These are phyloP conservation scores for Leishmania turanica DNA, from an alignment of 208 protist species.

Conservation along the genomic window DNA sequence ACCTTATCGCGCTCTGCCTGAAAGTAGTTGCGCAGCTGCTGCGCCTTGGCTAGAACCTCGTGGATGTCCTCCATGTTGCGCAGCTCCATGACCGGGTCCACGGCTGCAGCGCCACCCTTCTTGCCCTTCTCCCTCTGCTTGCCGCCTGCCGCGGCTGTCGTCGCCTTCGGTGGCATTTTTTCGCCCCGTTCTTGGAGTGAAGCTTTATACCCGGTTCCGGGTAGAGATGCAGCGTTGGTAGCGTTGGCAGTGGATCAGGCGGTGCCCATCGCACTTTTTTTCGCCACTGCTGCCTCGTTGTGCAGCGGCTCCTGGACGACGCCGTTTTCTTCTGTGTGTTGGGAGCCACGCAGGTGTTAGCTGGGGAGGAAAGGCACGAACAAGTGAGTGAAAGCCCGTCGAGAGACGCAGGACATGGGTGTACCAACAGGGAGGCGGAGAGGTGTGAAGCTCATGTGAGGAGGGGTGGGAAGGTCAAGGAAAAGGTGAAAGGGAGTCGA, in stretches of 20 bases:
- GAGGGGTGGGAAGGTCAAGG: background rate
- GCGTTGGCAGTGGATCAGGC: background rate
- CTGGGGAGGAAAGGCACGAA: background rate
- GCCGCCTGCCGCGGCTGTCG: conserved; percentile 15
- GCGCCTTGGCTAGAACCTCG: conserved; percentile 83
- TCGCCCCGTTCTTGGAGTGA: too few species aligned
- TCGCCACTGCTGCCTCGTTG: background rate
- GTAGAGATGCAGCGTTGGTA: background rate
- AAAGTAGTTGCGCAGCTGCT: conserved; percentile 96
- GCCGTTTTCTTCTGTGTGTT: background rate
- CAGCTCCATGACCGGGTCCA: conserved; percentile 45
- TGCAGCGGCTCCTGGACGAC: background rate
- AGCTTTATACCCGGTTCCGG: background rate
- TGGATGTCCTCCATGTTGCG: conserved; percentile 64
- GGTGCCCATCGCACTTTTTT: background rate
- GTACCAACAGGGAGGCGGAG: background rate
- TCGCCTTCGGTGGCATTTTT: conserved; percentile 45
- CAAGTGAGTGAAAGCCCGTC: background rate
- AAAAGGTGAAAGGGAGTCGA: background rate
- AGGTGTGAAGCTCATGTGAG: background rate
- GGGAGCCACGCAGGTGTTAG: background rate
- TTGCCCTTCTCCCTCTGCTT: conserved; percentile 34
- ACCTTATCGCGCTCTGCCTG: conserved; percentile 97
- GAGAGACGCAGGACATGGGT: background rate
- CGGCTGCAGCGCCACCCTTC: conserved; percentile 25